Base-by-base conservation (phyloP, 345 rosid genomes). In the Carallia pectinifolia region DNA sequence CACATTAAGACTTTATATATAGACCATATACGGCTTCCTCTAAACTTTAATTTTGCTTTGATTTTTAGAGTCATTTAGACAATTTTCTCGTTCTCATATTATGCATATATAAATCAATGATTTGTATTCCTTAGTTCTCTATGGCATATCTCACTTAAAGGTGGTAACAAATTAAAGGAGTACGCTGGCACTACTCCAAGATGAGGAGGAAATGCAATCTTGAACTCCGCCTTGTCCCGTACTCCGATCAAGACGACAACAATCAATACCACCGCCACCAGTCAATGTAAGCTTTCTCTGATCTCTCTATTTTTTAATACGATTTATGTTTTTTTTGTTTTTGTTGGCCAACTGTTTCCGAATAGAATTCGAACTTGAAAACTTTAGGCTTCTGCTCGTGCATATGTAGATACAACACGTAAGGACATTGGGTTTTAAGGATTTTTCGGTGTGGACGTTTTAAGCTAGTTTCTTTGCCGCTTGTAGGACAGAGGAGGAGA, bases 171-270 rank as follows among this genome's bases (percentile, higher is more conserved):
- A 12, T 29, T 15, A 8, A 34, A 15, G 31, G 16, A 1, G 36
- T 37, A 8, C 27, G 1, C 50, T 47, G 15, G 2, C 12, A 3
- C 40, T 9, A 7, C 40, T 18, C 12, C 53, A 68, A 39, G 6
- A 85, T 74, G 85, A 83, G 75, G 63, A 81, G 82, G 23, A 85
- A 74, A 74, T 76, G 85, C 82, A 83, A 80, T 67, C 70, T 83
- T 69, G 79, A 81, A 64, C 87, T 85, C 67, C 76, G 78, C 16
- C 87, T 80, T 8, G 68, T 74, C n/a, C 79, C 86, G 18, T 4
- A 58, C 48, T 12, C 74, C 18, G 77, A 73, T 36, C 31, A 31
- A 39, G 38, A 36, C 50, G 15, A 47, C 78, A 61, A 6, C 50
- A 3, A 33, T 30, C 66, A 34, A 40, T 60, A 31, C 53, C 60